Evolutionary conservation across 2,329 filamentous ascomycete genomes (phyloP).

Genomic region (Fusarium kyushuense): DNA sequence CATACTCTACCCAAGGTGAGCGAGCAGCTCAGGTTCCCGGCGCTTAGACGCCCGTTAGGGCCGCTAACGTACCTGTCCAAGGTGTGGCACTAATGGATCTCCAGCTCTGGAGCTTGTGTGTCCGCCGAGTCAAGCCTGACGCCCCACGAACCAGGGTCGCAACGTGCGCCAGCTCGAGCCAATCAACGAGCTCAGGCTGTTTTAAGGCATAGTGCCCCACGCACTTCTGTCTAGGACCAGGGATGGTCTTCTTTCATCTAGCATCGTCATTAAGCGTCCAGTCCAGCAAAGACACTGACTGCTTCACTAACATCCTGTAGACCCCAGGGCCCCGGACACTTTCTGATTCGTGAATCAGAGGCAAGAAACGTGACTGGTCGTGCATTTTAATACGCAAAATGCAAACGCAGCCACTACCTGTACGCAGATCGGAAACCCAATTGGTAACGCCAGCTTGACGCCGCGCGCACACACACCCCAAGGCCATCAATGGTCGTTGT

Average conservation of each 20-base stretch:
- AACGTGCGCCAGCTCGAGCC: conserved; percentile 36
- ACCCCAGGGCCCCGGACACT: conserved; percentile 13
- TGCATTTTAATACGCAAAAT: conserved; percentile 39
- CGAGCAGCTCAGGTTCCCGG: conserved; percentile 45
- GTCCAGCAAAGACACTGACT: conserved; percentile 20
- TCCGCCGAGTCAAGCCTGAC: conserved; percentile 32
- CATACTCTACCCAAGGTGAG: conserved; percentile 13
- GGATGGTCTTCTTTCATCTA: conserved; percentile 14
- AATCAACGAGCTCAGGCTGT: conserved; percentile 35
- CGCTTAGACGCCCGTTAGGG: conserved; percentile 46
- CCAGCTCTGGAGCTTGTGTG: conserved; percentile 30
- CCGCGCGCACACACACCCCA: conserved; percentile 19
- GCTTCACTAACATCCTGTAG: conserved; percentile 21
- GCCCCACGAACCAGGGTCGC: conserved; percentile 33
- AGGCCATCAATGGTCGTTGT: not conserved
- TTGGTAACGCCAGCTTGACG: conserved; percentile 28
- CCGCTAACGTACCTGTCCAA: conserved; percentile 51
- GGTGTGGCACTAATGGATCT: conserved; percentile 36
- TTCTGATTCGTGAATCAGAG: conserved; percentile 35
- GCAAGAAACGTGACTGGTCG: conserved; percentile 40
- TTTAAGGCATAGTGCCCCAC: conserved; percentile 37
- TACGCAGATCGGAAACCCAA: conserved; percentile 21
- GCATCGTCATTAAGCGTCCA: conserved; percentile 35
- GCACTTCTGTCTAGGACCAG: conserved; percentile 23
- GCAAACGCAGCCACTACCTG: conserved; percentile 32